Conservation (phyloP, 1,284 basidiomycete genomes). For the Sporisorium sorghi region DNA sequence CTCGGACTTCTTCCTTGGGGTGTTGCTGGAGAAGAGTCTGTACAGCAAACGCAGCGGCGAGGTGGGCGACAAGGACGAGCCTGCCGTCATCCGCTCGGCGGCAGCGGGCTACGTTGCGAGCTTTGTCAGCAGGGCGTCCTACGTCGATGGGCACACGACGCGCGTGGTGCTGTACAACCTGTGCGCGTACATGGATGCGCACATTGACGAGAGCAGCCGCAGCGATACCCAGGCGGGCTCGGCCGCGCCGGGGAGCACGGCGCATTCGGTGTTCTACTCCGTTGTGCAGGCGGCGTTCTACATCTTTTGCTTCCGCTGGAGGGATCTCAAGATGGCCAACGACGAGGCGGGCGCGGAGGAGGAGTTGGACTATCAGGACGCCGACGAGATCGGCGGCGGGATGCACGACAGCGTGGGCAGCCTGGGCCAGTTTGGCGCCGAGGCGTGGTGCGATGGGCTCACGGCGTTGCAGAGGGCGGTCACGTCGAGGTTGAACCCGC, state of each 20-base stretch:
- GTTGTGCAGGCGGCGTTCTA: conserved; percentile 92
- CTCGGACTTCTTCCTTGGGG: conserved; percentile 90
- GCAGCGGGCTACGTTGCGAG: conserved; percentile 74
- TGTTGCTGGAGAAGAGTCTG: conserved; percentile 87
- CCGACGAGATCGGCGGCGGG: conserved; percentile 43
- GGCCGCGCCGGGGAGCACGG: conserved; percentile 49
- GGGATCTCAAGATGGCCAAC: conserved; percentile 78
- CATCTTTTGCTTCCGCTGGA: conserved; percentile 98
- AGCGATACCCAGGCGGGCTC: conserved; percentile 52
- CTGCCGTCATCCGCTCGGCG: conserved; percentile 63
- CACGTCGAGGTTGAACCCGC: conserved; percentile 85
- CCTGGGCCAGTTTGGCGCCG: conserved; percentile 35
- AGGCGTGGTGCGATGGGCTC: conserved; percentile 83
- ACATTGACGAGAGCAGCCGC: conserved; percentile 71
- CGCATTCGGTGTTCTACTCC: conserved; percentile 81
- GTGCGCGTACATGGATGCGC: conserved; percentile 83
- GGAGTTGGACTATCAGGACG: conserved; percentile 36
- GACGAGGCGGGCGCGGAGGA: conserved; percentile 71
- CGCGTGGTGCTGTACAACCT: conserved; percentile 83
- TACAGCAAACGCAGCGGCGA: conserved; percentile 72
- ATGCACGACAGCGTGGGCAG: conserved; percentile 50
- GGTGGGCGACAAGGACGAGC: conserved; percentile 45
- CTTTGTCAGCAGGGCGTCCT: conserved; percentile 89
- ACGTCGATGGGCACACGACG: conserved; percentile 81
- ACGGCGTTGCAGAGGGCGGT: conserved; percentile 84